Evolutionary conservation across 2,329 filamentous ascomycete genomes (phyloP), one percentile per base, ranked within the genome.

Genomic region (Stachybotrys echinatus): DNA sequence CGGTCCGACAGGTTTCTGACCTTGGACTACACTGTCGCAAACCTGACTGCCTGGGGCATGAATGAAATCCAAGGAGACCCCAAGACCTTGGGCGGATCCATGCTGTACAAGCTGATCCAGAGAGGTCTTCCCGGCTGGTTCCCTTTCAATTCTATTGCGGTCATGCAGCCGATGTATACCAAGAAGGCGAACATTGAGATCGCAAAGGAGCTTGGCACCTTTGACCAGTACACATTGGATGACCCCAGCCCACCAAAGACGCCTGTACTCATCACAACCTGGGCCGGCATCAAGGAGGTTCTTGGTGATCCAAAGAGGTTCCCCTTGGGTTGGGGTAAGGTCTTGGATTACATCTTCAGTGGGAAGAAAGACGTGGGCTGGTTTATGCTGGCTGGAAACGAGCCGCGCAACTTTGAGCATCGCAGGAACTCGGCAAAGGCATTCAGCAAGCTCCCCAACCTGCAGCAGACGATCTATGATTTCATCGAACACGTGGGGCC

Each of bases 1-100:
- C 74, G 82, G 7, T 76, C 74, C 0, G 81, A 84, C 56, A 69
- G 81, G 5, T 84, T 84, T 66, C 78, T 79, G 58, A 83, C 81
- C 0, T 48, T 74, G 20, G 74, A 76, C 53, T 76, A 70, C 54
- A 75, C 62, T 3, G 64, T 68, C 5, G 59, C 64, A 1, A 69
- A 65, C 50, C 60, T 75, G 27, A 75, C 73, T 0, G 69, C 64
- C 20, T 76, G 37, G 21, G 47, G 47, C 12, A 21, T 40, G 12
- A 54, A 51, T 8, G 70, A 73, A 51, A 67, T 70, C 2, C 58
- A 63, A 31, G 58, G 59, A 14, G 67, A 72, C 54, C 53, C 56
- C 45, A 67, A 71, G 50, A 68, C 68, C 1, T 58, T 70, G 7
- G 67, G 68, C 4, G 72, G 74, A 0, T 73, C 71, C 3, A 69